phyloP scores from a whole-genome alignment of 768 basidiomycete genomes.

The Lactarius quietus region DNA sequence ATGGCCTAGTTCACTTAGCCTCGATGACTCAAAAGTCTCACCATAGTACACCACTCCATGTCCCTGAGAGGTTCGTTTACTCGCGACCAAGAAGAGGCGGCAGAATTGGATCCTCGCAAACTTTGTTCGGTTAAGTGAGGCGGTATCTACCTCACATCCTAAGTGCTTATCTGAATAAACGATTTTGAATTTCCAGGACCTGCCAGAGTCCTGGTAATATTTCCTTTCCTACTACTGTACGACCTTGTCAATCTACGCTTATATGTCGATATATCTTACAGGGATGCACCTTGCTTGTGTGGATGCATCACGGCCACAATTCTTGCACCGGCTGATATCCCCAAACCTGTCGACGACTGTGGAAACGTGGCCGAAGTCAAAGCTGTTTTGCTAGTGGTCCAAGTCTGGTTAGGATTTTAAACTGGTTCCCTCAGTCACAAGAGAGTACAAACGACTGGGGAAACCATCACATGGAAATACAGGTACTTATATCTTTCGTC shows the following conservation, averaged over 20 bases:
- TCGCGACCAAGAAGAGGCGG: slow-evolving; percentile 25
- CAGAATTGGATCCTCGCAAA: slow-evolving; percentile 38
- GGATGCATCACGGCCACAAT: slow-evolving; percentile 31
- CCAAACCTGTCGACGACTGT: slow-evolving; percentile 29
- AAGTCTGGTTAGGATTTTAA: no score
- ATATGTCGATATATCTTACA: neutral
- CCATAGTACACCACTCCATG: slow-evolving; percentile 26
- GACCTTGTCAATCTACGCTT: neutral
- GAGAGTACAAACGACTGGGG: no score
- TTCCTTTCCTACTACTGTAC: neutral
- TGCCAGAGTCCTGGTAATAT: neutral
- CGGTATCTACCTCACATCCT: slow-evolving; percentile 40
- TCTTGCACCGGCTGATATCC: slow-evolving; percentile 33
- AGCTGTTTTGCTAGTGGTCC: slow-evolving; percentile 29
- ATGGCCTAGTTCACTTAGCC: slow-evolving; percentile 1
- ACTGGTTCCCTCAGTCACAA: no score
- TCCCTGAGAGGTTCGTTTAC: slow-evolving; percentile 30
- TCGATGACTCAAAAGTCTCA: neutral
- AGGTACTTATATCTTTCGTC: no score
- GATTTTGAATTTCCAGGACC: neutral
- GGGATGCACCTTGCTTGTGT: no score
- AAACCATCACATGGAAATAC: no score
- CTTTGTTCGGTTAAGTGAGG: slow-evolving; percentile 71
- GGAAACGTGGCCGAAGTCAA: slow-evolving; percentile 29
- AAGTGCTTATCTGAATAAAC: no score